These are phyloP conservation scores for Noccaea bulbosa DNA, from an alignment of 345 rosid genomes.

Conservation along the genomic window DNA sequence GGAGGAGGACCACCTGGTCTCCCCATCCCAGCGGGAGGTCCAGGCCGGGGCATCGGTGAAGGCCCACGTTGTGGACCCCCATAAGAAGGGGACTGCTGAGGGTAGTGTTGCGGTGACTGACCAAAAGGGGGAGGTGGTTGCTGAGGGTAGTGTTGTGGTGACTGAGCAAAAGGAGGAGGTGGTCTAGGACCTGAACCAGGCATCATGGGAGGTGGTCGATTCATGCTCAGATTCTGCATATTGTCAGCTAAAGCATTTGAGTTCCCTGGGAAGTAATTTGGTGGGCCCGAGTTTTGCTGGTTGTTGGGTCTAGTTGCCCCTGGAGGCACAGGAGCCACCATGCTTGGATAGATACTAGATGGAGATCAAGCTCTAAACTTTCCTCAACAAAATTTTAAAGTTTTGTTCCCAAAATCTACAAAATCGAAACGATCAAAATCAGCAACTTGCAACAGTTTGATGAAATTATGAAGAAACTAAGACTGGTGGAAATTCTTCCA, in stretches of 20 bases:
- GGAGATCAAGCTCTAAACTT: conserved; percentile 31
- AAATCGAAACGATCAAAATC: conserved; percentile 26
- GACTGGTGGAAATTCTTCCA: not conserved
- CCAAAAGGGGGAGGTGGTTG: conserved; percentile 61
- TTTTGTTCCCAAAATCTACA: conserved; percentile 29
- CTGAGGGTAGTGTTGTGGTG: conserved; percentile 58
- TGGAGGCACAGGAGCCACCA: conserved; percentile 90
- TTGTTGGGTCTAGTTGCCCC: conserved; percentile 79
- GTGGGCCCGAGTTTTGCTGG: conserved; percentile 48
- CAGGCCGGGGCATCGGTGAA: conserved; percentile 57
- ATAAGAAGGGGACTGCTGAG: conserved; percentile 55
- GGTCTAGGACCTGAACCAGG: conserved; percentile 66
- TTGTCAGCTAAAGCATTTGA: conserved; percentile 52
- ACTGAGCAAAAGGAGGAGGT: conserved; percentile 64
- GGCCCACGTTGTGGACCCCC: conserved; percentile 65
- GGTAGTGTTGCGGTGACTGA: conserved; percentile 59
- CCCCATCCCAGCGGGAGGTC: conserved; percentile 57
- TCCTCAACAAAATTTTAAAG: conserved; percentile 10
- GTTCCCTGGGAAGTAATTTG: conserved; percentile 52
- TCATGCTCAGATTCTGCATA: conserved; percentile 71
- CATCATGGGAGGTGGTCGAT: conserved; percentile 51
- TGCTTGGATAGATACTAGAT: conserved; percentile 42
- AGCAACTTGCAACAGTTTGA: conserved; percentile 13
- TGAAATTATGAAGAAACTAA: not conserved
- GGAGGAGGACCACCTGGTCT: conserved; percentile 72